phyloP scores from a whole-genome alignment of 495 filamentous ascomycete species.

The Tuber brumale region DNA sequence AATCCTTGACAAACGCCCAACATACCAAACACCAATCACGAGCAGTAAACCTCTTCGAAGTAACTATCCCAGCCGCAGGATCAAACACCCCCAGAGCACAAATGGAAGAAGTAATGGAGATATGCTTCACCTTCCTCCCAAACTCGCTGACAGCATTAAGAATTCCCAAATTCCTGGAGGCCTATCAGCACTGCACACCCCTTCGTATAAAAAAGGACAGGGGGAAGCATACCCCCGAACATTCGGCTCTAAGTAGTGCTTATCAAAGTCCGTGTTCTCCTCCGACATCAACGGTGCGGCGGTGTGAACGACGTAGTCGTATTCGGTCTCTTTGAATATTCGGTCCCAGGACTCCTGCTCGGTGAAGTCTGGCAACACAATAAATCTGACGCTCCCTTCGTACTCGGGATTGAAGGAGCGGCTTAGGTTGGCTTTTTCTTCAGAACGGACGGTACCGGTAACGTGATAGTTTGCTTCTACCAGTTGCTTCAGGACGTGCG shows the following conservation, averaged over 20 bases:
- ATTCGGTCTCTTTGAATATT: conserved; percentile 19
- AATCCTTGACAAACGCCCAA: not conserved
- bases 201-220: not conserved
- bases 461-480: conserved; percentile 12
- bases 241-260: not conserved
- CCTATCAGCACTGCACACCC: conserved; percentile 41
- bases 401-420: conserved; percentile 41
- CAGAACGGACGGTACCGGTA: conserved; percentile 16
- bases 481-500: conserved; percentile 14
- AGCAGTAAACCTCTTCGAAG: conserved; percentile 42
- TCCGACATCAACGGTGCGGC: conserved; percentile 33
- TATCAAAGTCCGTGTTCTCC: conserved; percentile 13
- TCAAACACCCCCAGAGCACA: conserved; percentile 30
- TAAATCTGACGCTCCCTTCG: conserved; percentile 33
- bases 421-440: conserved; percentile 42
- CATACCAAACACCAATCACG: conserved; percentile 45
- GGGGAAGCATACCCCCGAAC: not conserved
- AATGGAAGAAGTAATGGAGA: conserved; percentile 42
- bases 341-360: conserved; percentile 32
- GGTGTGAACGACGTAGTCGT: conserved; percentile 41
- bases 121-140: conserved; percentile 42
- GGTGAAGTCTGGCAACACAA: conserved; percentile 31
- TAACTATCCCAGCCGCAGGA: conserved; percentile 37
- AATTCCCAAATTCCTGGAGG: conserved; percentile 37
- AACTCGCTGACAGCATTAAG: conserved; percentile 35